phyloP scores from a whole-genome alignment of 108 stramenopile species.

The Nitzschia inconspicua region DNA sequence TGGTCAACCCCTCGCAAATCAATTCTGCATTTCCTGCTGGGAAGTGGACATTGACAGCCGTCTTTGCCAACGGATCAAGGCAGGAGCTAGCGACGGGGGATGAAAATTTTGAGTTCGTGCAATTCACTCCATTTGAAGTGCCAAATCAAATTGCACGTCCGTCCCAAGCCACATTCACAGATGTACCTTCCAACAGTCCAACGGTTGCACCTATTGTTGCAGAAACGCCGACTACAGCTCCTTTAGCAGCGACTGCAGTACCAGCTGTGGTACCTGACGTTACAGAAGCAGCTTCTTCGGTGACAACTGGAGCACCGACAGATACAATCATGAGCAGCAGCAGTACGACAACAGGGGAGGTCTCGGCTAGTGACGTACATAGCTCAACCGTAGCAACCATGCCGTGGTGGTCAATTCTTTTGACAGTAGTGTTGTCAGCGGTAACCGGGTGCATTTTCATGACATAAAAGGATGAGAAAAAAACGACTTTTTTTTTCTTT shows the following conservation, averaged over 20 bases:
- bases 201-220: not conserved
- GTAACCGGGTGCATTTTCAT: no score
- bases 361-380: no score
- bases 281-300: no score
- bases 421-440: no score
- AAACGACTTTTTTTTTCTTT: no score
- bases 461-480: no score
- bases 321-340: no score
- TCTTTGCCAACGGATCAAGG: conserved; percentile 1
- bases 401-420: no score
- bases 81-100: not conserved
- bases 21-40: not conserved
- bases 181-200: not conserved
- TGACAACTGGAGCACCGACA: not conserved
- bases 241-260: not conserved
- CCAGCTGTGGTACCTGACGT: not conserved
- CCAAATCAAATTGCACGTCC: not conserved
- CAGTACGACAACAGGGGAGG: no score
- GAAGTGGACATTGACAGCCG: conserved; percentile 12
- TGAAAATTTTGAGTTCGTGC: not conserved
- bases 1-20: conserved; percentile 9
- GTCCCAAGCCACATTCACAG: no score
- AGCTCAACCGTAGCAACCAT: no score
- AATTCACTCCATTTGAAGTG: not conserved
- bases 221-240: not conserved